Evolutionary conservation across 306 rosid species (phyloP).

Genomic region (Casuarina glauca): DNA sequence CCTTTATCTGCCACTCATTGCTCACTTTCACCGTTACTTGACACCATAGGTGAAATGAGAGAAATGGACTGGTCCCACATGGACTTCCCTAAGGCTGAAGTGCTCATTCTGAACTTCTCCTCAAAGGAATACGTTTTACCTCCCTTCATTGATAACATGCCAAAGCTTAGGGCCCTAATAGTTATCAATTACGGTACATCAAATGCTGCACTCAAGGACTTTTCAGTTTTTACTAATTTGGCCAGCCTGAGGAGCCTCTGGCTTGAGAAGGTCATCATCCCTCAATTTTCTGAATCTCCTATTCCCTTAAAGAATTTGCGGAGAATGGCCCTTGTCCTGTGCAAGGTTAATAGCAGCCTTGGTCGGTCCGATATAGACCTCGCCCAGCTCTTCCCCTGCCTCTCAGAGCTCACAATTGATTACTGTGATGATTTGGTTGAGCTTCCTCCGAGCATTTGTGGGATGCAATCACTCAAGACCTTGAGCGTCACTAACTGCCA

Average conservation of each 20-base stretch:
- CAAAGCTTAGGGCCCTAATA: constrained; percentile 70
- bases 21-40: constrained; percentile 13
- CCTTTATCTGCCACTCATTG: constrained; percentile 5
- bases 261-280: constrained; percentile 78
- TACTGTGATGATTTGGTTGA: constrained; percentile 67
- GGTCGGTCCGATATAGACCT: constrained; percentile 35
- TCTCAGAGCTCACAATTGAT: constrained; percentile 71
- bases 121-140: constrained; percentile 67
- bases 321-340: constrained; percentile 62
- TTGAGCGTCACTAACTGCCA: constrained; percentile 86
- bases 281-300: constrained; percentile 39
- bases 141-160: constrained; percentile 71
- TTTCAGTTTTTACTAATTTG: constrained; percentile 46
- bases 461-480: constrained; percentile 44
- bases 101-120: constrained; percentile 72
- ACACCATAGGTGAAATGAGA: constrained; percentile 72
- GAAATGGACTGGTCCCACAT: constrained; percentile 75
- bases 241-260: constrained; percentile 67
- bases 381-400: constrained; percentile 51
- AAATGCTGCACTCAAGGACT: constrained; percentile 54
- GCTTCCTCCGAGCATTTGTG: constrained; percentile 68
- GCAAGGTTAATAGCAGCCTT: constrained; percentile 56
- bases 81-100: constrained; percentile 80
- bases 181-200: constrained; percentile 56
- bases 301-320: constrained; percentile 39